Evolutionary conservation across 106 monocot genomes (phyloP), one percentile per base, ranked within the genome.

Genomic region (Acanthochlamys bracteata): DNA sequence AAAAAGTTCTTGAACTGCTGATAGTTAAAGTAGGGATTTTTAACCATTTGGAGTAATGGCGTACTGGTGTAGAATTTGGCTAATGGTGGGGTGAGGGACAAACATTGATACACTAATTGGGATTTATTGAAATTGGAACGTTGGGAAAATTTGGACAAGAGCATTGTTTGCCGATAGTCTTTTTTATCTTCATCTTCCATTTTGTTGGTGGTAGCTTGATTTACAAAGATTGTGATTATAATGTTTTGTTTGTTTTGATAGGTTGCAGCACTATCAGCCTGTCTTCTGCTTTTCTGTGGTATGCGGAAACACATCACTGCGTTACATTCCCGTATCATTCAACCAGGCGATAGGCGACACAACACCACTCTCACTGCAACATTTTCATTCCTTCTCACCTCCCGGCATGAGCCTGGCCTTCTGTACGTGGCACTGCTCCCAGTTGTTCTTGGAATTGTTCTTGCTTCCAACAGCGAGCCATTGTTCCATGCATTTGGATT

Each of bases 211-310:
- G n/a, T n/a, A n/a, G n/a, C n/a, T n/a, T n/a, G n/a, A n/a, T n/a
- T n/a, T 33, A 9, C 49, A 49, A 9, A 4, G 17, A 12, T 14
- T 49, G 4, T 49, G 12, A 49, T 12, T 49, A 14, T 14, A 14
- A 49, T 2, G 1, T 49, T 49, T 49, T 2, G 6, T 12, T 49
- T 49, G 49, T 49, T 17, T 14, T 49, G 12, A 17, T 17, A 49
- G 49, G 49, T 49, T 42, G 57, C 68, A 3, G 57, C 57, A 20
- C 68, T 68, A 39, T 40, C 57, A 39, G 57, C 68, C n/a, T 17
- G 55, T 68, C 42, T 68, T 68, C 68, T 42, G 68, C 68, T 57
- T 58, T 57, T 68, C 68, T 24, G 68, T 68, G 27, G 68, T 68
- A 20, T 68, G 68, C 42, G 68, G 68, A n/a, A 68, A 68, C 43